Evolutionary conservation across 2,329 filamentous ascomycete species (phyloP).

Genomic region (Fusarium oligoseptatum): DNA sequence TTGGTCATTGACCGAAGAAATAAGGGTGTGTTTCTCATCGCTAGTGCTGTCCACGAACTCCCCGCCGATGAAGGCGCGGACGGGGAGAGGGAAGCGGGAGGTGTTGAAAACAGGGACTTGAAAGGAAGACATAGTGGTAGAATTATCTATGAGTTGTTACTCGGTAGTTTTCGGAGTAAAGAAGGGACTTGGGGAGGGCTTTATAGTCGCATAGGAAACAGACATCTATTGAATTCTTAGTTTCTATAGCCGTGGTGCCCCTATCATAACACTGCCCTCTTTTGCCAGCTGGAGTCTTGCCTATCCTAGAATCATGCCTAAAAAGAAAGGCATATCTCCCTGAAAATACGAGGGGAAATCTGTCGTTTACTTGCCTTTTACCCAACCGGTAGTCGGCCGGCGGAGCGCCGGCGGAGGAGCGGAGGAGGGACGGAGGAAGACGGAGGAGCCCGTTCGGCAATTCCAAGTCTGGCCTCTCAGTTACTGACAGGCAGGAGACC

Average conservation of each 20-base stretch:
- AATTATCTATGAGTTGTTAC: neutral
- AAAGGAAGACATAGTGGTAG: neutral
- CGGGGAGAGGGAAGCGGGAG: neutral
- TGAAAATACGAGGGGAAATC: neutral
- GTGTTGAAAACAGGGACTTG: neutral
- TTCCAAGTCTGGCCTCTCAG: neutral
- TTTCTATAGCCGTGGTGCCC: neutral
- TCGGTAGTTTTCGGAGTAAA: neutral
- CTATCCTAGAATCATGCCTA: neutral
- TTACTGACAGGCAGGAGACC: neutral
- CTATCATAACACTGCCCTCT: neutral
- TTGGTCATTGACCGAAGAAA: neutral
- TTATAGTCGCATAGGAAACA: neutral
- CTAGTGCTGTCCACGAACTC: neutral
- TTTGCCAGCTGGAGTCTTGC: neutral
- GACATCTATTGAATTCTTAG: neutral
- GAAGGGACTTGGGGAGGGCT: neutral
- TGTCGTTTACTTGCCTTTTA: neutral
- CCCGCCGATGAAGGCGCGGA: neutral
- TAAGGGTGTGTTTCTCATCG: neutral
- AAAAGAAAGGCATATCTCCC: neutral
- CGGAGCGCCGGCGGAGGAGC: neutral
- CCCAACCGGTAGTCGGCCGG: neutral
- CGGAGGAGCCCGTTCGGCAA: neutral
- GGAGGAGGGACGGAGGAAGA: neutral